Base-by-base conservation (phyloP, 805 yeast genomes). In the Wickerhamiella kazuoi region DNA sequence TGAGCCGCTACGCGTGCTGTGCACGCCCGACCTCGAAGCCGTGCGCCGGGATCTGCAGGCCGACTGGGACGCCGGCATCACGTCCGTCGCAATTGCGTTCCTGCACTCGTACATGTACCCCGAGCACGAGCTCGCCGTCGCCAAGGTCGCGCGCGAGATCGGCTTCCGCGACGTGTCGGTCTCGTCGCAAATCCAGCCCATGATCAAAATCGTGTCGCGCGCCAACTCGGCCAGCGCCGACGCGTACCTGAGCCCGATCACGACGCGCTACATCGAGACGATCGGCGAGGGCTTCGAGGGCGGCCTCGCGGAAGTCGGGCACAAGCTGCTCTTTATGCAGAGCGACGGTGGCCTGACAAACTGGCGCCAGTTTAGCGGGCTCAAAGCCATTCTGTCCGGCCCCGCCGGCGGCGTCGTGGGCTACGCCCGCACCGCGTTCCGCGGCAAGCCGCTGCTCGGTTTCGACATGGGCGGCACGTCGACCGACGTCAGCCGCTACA, bases 351-450 rank as follows among this genome's bases (percentile, higher is more conserved):
- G 97, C 2, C 67, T 87, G 43, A 84, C 86, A 18, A 83, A 83
- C 41, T 84, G 90, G 51, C 64, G 72, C 18, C 68, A 72, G 36
- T 87, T 87, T 55, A 77, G 94, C 0, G 97, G 97, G 2, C 63
- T 87, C 29, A 69, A 74, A 48, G 94, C 97, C 3, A 79, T 87
- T 36, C 60, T 87, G 28, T 82, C 95, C 1, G 97, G 97, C 2
- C 97, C 97, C 2, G 97, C 97, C 8, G 97, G 97, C 30, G 97
- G 97, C 37, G 93, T 87, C 42, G 95, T 87, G 26, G 97, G 97
- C 0, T 81, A 74, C 50, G 81, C 94, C 0, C 68, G 72, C 38
- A 86, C 97, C 0, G 80, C 94, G 44, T 82, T 67, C 53, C 40
- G 38, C 5, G 50, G 45, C 17, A 35, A 33, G 21, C 84, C 93